A percentile compares a stretch with the other conserved stretches of the same genome.
phyloP scores from a whole-genome alignment of 169 alveolate species.

The Babesia bigemina region DNA sequence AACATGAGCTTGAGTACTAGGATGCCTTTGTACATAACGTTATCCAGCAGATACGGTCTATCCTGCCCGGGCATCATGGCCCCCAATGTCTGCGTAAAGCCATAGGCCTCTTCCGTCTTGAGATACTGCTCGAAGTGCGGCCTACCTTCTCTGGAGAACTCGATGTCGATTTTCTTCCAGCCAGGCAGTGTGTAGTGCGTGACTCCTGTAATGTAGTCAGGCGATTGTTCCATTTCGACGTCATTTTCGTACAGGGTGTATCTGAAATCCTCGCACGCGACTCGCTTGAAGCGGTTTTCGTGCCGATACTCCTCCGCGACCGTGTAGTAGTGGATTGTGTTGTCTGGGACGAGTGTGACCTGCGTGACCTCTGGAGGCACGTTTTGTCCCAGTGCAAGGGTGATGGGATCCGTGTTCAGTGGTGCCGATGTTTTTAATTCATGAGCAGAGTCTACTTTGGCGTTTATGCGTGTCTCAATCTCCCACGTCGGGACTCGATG shows the following conservation, averaged over 20 bases:
- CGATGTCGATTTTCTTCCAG: constrained; percentile 10
- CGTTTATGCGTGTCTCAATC: no score
- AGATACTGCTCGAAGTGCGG: background rate
- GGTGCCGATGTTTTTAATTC: no score
- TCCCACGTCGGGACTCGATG: no score
- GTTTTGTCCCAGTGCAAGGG: background rate
- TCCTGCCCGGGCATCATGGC: background rate
- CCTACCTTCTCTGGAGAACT: background rate
- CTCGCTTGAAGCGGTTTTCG: background rate
- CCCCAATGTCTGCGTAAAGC: background rate
- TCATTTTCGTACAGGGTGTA: background rate
- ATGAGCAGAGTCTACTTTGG: background rate
- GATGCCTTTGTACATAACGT: background rate
- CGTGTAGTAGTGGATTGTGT: background rate
- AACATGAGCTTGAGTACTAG: background rate
- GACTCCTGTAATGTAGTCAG: constrained; percentile 9
- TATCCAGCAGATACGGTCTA: background rate
- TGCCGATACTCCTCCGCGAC: background rate
- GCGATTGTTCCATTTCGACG: background rate
- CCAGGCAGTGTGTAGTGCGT: background rate
- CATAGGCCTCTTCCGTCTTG: background rate
- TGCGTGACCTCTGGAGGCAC: background rate
- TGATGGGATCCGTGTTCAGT: background rate
- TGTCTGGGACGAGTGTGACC: background rate
- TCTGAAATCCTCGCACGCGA: background rate